phyloP scores from a whole-genome alignment of 225 moss, liverwort and hornwort species.

The Neckera pumila region DNA sequence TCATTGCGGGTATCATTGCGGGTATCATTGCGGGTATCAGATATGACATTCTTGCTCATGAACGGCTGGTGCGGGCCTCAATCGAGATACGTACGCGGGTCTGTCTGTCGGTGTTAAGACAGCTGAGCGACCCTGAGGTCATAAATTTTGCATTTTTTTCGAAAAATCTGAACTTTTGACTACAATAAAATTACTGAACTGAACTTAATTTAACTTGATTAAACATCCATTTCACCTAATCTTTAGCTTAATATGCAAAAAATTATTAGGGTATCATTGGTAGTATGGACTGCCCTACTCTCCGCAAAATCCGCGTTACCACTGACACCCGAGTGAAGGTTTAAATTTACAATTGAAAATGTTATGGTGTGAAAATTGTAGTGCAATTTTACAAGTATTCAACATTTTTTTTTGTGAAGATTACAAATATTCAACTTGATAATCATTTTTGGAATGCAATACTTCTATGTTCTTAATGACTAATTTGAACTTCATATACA shows the following conservation, averaged over 20 bases:
- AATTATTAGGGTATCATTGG: too few species aligned
- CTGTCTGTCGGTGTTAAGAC: not conserved
- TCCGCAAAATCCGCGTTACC: fast-evolving
- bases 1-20: not conserved
- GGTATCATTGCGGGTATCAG: not conserved
- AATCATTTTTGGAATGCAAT: too few species aligned
- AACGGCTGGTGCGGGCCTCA: not conserved
- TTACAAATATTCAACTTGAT: too few species aligned
- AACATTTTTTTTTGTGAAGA: not conserved
- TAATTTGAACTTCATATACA: too few species aligned
- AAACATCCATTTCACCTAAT: not conserved
- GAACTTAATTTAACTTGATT: too few species aligned
- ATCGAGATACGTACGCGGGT: too few species aligned
- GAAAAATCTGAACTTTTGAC: not conserved
- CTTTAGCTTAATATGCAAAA: not conserved
- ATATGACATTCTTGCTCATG: not conserved
- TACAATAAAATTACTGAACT: not conserved
- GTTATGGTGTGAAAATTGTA: not conserved
- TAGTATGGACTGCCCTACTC: fast-evolving
- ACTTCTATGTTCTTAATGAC: too few species aligned
- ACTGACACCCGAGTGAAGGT: not conserved
- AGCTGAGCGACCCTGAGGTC: not conserved
- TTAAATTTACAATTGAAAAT: not conserved
- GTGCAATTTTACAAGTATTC: not conserved
- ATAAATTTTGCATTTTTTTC: not conserved